Base-by-base conservation (phyloP, 169 alveolate species). In the Eimeria praecox region DNA sequence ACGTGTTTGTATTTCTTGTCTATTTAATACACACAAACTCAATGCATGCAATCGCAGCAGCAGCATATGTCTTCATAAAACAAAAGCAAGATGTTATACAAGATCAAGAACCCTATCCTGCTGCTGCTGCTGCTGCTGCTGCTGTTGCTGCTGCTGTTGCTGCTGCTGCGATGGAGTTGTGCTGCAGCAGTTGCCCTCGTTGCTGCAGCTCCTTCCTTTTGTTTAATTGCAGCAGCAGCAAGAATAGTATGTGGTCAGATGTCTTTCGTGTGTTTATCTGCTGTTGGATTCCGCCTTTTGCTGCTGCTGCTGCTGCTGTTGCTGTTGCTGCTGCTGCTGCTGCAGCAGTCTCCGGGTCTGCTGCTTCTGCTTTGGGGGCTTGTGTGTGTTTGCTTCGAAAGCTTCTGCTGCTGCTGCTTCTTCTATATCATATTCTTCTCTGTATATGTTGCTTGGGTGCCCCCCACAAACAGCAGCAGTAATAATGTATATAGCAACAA, bases 391-490 rank as follows among this genome's bases (percentile, higher is more conserved):
- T 59, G 30, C 69, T 5, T 20, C 27, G 8, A 59, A 16, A 3
- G 30, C 69, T 3, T 1, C 69, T 59, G 69, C n/a, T 14, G 12
- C 20, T 59, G 22, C 20, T 59, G 27, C 69, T 18, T 22, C 6
- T n/a, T 59, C 69, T 16, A n/a, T n/a, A 9, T 22, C 20, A 22
- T 9, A 16, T 22, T n/a, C n/a, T 59, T 59, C 69, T 22, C 0
- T 59, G 69, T 5, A 49, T 5, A 12, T 8, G n/a, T 9, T n/a
- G 30, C 30, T n/a, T 20, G 8, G 12, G 30, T 59, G 3, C 8
- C 75, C 75, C 75, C 75, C 75, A 64, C 75, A 64, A 64, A 40
- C 75, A 9, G 75, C 16, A 64, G 75, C 75, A n/a, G n/a, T n/a
- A n/a, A n/a, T n/a, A n/a, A n/a, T n/a, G n/a, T n/a, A n/a, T n/a